These are phyloP conservation scores for Colletotrichum brevisporum DNA, from an alignment of 2,329 filamentous ascomycete species.

Conservation along the genomic window DNA sequence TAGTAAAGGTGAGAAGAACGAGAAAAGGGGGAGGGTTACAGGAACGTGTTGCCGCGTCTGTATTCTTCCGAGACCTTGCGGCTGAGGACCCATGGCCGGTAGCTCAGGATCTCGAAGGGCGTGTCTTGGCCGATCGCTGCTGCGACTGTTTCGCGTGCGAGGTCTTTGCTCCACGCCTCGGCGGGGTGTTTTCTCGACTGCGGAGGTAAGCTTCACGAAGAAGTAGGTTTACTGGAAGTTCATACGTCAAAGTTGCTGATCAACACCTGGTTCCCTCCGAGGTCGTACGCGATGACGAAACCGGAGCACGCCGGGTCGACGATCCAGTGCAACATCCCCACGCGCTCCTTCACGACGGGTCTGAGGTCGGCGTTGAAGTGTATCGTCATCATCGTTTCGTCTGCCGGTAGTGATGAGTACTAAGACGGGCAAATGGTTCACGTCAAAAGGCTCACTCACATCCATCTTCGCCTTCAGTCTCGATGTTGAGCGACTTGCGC, in stretches of 20 bases:
- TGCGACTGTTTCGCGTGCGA: conserved; percentile 49
- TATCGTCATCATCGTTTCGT: conserved; percentile 63
- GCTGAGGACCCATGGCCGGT: conserved; percentile 57
- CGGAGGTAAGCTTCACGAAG: too few relatives aligned
- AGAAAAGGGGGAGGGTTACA: conserved; percentile 44
- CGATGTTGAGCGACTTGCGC: conserved; percentile 49
- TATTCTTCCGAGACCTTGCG: conserved; percentile 57
- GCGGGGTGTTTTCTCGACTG: conserved; percentile 52
- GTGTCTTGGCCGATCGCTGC: conserved; percentile 51
- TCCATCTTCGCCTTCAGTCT: conserved; percentile 58
- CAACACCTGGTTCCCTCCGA: conserved; percentile 56
- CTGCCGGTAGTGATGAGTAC: conserved; percentile 37
- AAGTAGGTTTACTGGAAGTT: neutral
- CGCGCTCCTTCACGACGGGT: conserved; percentile 51
- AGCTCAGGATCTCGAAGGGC: conserved; percentile 55
- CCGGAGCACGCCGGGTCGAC: conserved; percentile 58
- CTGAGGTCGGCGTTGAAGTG: conserved; percentile 59
- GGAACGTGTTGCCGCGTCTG: conserved; percentile 51
- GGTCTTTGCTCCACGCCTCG: conserved; percentile 51
- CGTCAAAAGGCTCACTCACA: conserved; percentile 46
- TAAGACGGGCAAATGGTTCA: too few relatives aligned
- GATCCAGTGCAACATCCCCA: conserved; percentile 62
- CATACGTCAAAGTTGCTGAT: conserved; percentile 60
- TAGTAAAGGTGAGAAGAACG: neutral
- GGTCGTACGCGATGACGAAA: conserved; percentile 60